Evolutionary conservation across 2,329 filamentous ascomycete genomes (phyloP), one percentile per base, ranked within the genome.

Genomic region (Pseudomassariella vexata): DNA sequence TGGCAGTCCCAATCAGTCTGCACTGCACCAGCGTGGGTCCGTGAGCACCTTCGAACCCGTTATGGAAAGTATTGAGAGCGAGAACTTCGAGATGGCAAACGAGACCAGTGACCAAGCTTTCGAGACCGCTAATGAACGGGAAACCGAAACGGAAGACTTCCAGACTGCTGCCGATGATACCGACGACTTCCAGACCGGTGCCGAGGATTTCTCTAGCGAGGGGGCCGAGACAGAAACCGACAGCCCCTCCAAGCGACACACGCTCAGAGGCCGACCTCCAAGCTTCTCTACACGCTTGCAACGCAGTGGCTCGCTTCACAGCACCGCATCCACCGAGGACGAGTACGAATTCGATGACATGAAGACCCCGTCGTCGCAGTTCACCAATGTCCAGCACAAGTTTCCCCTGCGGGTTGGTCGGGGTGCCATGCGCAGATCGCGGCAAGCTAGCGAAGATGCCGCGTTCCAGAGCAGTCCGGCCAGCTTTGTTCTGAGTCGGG

Each of bases 101-200:
- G 88, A 95, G 51, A 76, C 74, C 2, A 77, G 70, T 43, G 77
- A 82, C 40, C 75, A 71, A 14, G 74, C 71, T 7, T 80, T 80
- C 40, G 75, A 79, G 50, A 80, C 76, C 2, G 76, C 76, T 16
- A 85, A 94, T 49, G 90, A 95, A 58, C 78, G 79, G 18, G 75
- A 68, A 9, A 95, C 87, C 0, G 89, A 94, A 60, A 94, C 88
- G 9, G 90, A 96, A 46, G 87, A 87, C 41, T 96, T 96, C 75
- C 85, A 94, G 55, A 95, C 90, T 4, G n/a, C n/a, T n/a, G n/a
- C n/a, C n/a, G n/a, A n/a, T n/a, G 89, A 94, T 60, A 94, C 88
- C 9, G 90, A 96, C 46, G 87, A 87, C 41, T 96, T 96, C 75
- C 85, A 94, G 55, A 95, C 90, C 4, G 88, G 85, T n/a, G 76